A percentile compares a stretch with the other conserved stretches of the same genome.
Evolutionary conservation across 2,329 filamentous ascomycete species (phyloP).

Genomic region (Penicillium sp.): DNA sequence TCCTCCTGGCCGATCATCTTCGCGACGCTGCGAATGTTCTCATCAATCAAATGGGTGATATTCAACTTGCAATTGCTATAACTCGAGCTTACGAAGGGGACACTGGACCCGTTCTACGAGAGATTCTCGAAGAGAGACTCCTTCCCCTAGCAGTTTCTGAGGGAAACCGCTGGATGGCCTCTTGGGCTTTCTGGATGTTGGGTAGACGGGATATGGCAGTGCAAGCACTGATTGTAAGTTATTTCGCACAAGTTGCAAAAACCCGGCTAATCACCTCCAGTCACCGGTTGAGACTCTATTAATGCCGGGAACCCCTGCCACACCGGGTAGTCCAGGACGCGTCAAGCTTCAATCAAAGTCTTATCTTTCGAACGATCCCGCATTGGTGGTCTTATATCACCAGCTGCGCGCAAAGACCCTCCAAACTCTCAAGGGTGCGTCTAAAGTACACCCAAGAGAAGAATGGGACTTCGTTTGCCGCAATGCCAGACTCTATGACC

Average conservation of each 20-base stretch:
- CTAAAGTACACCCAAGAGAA: constrained; percentile 72
- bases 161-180: constrained; percentile 90
- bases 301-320: constrained; percentile 39
- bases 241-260: neutral
- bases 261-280: constrained; percentile 42
- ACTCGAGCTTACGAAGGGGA: constrained; percentile 88
- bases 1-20: constrained; percentile 82
- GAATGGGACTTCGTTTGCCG: constrained; percentile 91
- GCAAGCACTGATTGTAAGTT: constrained; percentile 72
- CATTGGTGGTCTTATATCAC: constrained; percentile 81
- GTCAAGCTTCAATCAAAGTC: constrained; percentile 66
- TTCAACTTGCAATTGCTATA: constrained; percentile 87
- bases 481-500: constrained; percentile 78
- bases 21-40: constrained; percentile 85
- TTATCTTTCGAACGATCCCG: constrained; percentile 88
- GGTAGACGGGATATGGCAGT: constrained; percentile 81
- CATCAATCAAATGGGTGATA: constrained; percentile 80
- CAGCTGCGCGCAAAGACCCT: constrained; percentile 79
- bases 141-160: constrained; percentile 74
- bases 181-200: constrained; percentile 95
- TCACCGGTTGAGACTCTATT: constrained; percentile 76
- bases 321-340: constrained; percentile 63
- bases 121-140: constrained; percentile 77
- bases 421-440: constrained; percentile 82
- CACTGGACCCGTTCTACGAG: constrained; percentile 69